Evolutionary conservation across 2,329 filamentous ascomycete species (phyloP).

Genomic region (Lecanoromycetidae sp.): DNA sequence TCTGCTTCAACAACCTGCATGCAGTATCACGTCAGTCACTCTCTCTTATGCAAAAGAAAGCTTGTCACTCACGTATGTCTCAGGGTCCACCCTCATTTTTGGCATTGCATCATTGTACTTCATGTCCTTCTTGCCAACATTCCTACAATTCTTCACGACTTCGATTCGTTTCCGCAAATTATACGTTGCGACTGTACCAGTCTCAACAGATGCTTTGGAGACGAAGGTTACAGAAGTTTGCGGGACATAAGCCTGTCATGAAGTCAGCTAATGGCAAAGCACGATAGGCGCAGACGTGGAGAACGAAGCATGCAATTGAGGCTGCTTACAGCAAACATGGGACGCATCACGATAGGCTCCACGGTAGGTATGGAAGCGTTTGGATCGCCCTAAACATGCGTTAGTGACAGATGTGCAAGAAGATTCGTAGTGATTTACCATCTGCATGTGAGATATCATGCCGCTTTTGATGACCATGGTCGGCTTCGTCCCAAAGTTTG

Average conservation of each 20-base stretch:
- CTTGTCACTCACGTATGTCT: slow-evolving; percentile 54
- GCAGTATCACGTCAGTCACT: neutral
- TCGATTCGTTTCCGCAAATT: slow-evolving; percentile 68
- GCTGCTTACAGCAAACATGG: slow-evolving; percentile 59
- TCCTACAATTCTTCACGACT: slow-evolving; percentile 63
- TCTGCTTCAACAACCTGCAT: slow-evolving; percentile 58
- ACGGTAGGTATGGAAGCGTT: slow-evolving; percentile 80
- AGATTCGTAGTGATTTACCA: slow-evolving; percentile 50
- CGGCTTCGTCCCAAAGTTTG: slow-evolving; percentile 80
- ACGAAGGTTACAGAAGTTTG: slow-evolving; percentile 71
- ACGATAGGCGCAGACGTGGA: no score
- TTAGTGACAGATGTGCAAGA: no score
- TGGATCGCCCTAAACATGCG: slow-evolving; percentile 58
- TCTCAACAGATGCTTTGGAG: slow-evolving; percentile 56
- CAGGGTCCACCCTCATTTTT: slow-evolving; percentile 81
- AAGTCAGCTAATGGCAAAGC: neutral
- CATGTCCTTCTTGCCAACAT: slow-evolving; percentile 74
- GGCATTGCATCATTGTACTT: slow-evolving; percentile 76
- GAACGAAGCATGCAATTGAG: neutral
- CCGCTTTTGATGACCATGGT: slow-evolving; percentile 73
- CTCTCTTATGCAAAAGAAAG: neutral
- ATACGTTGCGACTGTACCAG: slow-evolving; percentile 58
- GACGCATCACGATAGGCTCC: slow-evolving; percentile 69
- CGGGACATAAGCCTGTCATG: slow-evolving; percentile 49
- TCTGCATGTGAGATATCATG: slow-evolving; percentile 68